A percentile compares a stretch with the other conserved stretches of the same genome.
Evolutionary conservation across 2,329 filamentous ascomycete genomes (phyloP).

Genomic region (Alternaria arborescens): DNA sequence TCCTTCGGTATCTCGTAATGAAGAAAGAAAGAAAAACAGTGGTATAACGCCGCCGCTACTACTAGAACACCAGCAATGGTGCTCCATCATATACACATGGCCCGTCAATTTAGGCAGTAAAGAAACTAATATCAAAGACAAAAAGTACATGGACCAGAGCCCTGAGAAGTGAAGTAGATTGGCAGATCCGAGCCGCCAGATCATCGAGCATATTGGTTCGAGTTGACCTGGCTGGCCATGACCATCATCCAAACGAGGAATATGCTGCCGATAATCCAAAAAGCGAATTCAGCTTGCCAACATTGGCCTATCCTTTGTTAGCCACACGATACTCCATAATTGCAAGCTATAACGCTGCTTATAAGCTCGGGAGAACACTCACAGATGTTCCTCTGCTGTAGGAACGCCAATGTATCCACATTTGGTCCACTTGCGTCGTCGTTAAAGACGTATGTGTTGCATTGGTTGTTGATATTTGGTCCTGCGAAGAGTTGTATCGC

Average conservation of each 20-base stretch:
- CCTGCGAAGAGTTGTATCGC: constrained; percentile 68
- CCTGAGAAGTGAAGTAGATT: not conserved
- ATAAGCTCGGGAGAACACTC: constrained; percentile 30
- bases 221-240: constrained; percentile 65
- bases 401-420: constrained; percentile 66
- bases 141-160: not conserved
- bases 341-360: not conserved
- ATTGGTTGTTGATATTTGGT: constrained; percentile 66
- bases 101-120: constrained; percentile 1
- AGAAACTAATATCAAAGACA: not conserved
- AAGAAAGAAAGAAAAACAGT: not conserved
- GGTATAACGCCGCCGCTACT: not conserved
- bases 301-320: constrained; percentile 59
- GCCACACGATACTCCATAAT: constrained; percentile 3
- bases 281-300: constrained; percentile 70
- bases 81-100: not conserved
- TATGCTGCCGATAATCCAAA: constrained; percentile 69
- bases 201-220: constrained; percentile 50
- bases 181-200: not conserved
- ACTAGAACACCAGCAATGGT: not conserved
- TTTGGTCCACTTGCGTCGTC: constrained; percentile 58
- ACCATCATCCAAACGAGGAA: constrained; percentile 73
- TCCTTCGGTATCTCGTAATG: constrained; percentile 2
- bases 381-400: constrained; percentile 71
- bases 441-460: constrained; percentile 64